Conservation (phyloP, 2,329 filamentous ascomycete genomes). For the Sporothrix curviconia region DNA sequence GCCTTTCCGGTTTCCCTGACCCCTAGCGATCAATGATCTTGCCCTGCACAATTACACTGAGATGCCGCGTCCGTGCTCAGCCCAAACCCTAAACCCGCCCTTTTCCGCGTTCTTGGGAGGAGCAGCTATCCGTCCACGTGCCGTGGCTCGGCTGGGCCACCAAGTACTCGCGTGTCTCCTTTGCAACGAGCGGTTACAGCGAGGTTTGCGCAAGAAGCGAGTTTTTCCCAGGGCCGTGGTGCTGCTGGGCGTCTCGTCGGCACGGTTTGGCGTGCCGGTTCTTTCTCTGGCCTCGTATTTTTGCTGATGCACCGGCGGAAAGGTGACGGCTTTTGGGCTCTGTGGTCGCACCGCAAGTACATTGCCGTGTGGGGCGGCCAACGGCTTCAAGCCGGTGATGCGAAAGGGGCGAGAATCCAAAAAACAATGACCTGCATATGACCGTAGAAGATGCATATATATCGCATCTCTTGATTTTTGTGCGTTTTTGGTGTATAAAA, state of each 20-base stretch:
- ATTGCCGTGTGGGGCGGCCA: not conserved
- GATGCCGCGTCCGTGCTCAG: constrained; percentile 81
- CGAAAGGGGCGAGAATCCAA: no score
- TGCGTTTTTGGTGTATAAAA: no score
- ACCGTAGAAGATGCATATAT: not conserved
- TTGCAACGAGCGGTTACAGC: constrained; percentile 85
- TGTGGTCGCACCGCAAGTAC: not conserved
- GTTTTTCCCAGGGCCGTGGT: constrained; percentile 60
- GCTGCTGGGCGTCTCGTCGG: constrained; percentile 41
- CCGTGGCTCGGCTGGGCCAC: constrained; percentile 82
- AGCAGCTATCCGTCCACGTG: constrained; percentile 68
- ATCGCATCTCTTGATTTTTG: no score
- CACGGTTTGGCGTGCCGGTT: constrained; percentile 23
- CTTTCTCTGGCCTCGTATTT: constrained; percentile 15
- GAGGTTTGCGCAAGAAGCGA: constrained; percentile 68
- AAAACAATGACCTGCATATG: not conserved
- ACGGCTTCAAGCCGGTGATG: no score
- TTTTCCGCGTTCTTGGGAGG: constrained; percentile 84
- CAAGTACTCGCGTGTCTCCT: constrained; percentile 87
- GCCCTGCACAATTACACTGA: constrained; percentile 88
- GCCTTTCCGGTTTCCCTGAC: constrained; percentile 62
- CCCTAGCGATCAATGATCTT: constrained; percentile 88
- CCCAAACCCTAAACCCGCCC: constrained; percentile 63
- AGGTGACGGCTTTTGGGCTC: not conserved
- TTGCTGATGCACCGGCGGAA: constrained; percentile 15